Conservation (phyloP, 2,329 filamentous ascomycete genomes). For the Plectosphaerella plurivora region DNA sequence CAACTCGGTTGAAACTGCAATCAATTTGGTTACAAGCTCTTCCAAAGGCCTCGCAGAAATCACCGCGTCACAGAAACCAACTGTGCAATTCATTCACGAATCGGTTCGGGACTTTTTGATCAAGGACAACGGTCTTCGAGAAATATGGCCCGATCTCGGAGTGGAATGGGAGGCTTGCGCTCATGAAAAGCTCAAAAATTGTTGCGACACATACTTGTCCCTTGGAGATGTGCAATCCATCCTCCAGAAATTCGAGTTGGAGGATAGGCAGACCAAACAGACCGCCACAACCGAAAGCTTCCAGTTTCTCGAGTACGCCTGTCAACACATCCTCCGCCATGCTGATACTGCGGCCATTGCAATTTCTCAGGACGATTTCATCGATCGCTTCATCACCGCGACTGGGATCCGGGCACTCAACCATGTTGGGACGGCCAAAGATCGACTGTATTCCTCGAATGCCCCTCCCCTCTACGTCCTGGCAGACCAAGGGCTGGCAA, state of each 20-base stretch:
- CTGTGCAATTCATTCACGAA: slow-evolving; percentile 47
- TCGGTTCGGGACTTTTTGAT: slow-evolving; percentile 44
- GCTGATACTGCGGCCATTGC: slow-evolving; percentile 26
- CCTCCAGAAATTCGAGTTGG: not conserved
- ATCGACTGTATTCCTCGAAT: slow-evolving; percentile 16
- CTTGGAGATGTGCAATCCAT: not conserved
- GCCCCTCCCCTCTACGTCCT: slow-evolving; percentile 28
- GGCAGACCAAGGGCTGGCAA: slow-evolving; percentile 18
- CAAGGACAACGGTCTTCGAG: slow-evolving; percentile 22
- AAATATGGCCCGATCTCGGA: slow-evolving; percentile 22
- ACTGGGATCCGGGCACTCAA: slow-evolving; percentile 25
- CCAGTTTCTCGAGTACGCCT: slow-evolving; percentile 43
- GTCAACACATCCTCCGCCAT: slow-evolving; percentile 33
- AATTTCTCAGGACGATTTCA: slow-evolving; percentile 23
- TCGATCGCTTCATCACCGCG: slow-evolving; percentile 19
- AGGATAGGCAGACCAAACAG: too few species aligned
- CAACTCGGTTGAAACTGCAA: too few species aligned
- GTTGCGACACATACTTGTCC: slow-evolving; percentile 22
- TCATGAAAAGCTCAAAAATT: slow-evolving; percentile 38
- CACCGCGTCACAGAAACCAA: slow-evolving; percentile 22
- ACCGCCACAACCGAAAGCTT: slow-evolving; percentile 12
- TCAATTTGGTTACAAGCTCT: slow-evolving; percentile 23
- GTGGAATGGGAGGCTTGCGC: slow-evolving; percentile 24
- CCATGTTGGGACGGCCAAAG: slow-evolving; percentile 18
- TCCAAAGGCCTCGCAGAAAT: slow-evolving; percentile 44